Conservation (phyloP, 2,329 filamentous ascomycete species). For the Cladophialophora exuberans region DNA sequence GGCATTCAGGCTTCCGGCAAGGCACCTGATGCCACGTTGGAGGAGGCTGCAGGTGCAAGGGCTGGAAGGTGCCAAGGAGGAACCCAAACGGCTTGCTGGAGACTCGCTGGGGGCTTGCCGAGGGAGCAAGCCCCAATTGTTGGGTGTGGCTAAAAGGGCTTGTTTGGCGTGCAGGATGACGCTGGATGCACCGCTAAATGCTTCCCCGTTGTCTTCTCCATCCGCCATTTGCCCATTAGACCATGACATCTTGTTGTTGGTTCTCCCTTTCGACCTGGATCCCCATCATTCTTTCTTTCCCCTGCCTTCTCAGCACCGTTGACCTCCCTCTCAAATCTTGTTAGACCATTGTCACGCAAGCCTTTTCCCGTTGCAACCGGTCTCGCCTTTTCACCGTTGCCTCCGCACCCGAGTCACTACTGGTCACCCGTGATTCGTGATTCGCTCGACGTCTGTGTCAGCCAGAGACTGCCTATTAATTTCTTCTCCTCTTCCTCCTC, state of each 20-base stretch:
- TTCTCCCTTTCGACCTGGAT: constrained; percentile 6
- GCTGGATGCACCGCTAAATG: constrained; percentile 6
- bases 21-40: constrained; percentile 14
- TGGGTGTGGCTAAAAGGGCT: too few relatives aligned
- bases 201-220: constrained; percentile 17
- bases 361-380: constrained; percentile 1
- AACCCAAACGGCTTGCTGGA: background rate
- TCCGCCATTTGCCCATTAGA: constrained; percentile 18
- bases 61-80: background rate
- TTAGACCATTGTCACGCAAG: constrained; percentile 5
- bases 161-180: constrained; percentile 6
- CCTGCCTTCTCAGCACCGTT: constrained; percentile 4
- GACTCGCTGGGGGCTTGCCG: background rate
- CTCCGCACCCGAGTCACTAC: too few relatives aligned
- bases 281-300: constrained; percentile 11
- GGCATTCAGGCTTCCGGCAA: too few relatives aligned
- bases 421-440: too few relatives aligned
- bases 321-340: constrained; percentile 7
- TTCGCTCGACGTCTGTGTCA: too few relatives aligned
- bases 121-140: constrained; percentile 9
- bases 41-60: background rate
- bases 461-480: too few relatives aligned
- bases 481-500: too few relatives aligned
- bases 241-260: constrained; percentile 1
- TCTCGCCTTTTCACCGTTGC: background rate